These are phyloP conservation scores for Gaultheria prostrata DNA, from an alignment of 148 eudicot species.

Conservation along the genomic window DNA sequence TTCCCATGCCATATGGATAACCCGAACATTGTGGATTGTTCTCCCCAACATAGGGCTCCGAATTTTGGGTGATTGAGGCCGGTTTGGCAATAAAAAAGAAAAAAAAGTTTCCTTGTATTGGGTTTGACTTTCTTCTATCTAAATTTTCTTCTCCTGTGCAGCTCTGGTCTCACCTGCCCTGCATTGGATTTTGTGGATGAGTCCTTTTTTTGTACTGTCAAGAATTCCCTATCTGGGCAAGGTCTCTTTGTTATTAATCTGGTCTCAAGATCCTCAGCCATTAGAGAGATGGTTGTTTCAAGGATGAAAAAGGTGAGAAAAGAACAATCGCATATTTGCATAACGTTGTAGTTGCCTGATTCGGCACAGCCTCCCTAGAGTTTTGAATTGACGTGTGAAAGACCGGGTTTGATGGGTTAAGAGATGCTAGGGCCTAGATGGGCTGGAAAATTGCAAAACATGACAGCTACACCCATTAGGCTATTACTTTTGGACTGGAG, in stretches of 20 bases:
- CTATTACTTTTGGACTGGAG: not conserved
- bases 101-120: not conserved
- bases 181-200: constrained; percentile 82
- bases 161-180: constrained; percentile 95
- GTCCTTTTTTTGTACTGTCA: constrained; percentile 55
- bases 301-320: constrained; percentile 74
- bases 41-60: too few species aligned
- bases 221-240: constrained; percentile 63
- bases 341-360: not conserved
- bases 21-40: too few species aligned
- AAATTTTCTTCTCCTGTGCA: constrained; percentile 25
- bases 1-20: too few species aligned
- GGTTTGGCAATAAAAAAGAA: too few species aligned
- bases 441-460: not conserved
- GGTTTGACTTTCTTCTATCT: not conserved
- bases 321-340: not conserved
- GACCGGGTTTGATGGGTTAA: not conserved
- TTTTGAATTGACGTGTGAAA: not conserved
- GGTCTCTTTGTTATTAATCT: constrained; percentile 85
- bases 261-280: constrained; percentile 77
- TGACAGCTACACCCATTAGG: not conserved
- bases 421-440: not conserved
- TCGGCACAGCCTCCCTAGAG: not conserved
- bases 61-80: too few species aligned
- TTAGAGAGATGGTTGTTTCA: constrained; percentile 61